Base-by-base conservation (phyloP, 2,329 filamentous ascomycete species). In the Ophiosphaerella herpotricha region DNA sequence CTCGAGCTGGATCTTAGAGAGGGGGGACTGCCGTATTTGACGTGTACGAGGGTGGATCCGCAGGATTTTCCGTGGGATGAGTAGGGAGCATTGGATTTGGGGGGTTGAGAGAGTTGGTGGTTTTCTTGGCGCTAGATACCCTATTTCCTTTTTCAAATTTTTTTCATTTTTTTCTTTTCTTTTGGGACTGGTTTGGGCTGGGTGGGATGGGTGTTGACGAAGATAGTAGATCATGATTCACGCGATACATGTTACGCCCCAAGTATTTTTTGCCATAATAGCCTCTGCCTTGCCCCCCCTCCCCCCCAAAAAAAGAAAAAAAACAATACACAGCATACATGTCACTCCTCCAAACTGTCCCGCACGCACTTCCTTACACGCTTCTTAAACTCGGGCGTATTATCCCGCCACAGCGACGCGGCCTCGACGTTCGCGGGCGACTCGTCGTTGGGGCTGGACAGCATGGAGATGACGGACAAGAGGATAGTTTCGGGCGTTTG, bases 401-500 rank as follows among this genome's bases (percentile, higher is more conserved):
- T 81, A 66, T 97, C 92, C 55, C 93, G 83, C 92, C 93, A 97
- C 88, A 96, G 90, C 78, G 94, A 91, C 50, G 92, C 93, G 1
- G 93, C 93, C 77, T 97, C 93, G 36, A 97, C 89, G 70, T 97
- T 97, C 50, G 93, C 93, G 0, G 93, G 93, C 58, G 89, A 94
- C 81, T 97, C 93, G 70, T 97, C 93, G 74, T 97, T 97, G 52
- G 93, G 92, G 77, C 96, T 92, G 1, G 92, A 92, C 39, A 97
- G 84, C 92, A 97, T 97, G 75, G 91, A 96, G 88, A 97, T 97
- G 53, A 97, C 93, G 40, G 87, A 91, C 50, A 97, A 91, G 61
- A 97, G 80, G 62, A 97, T 97, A 80, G 97, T 97, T 78, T 97
- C 94, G 61, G 97, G 93, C 52, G 89, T 94, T 78, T 97, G 94